A percentile compares a stretch with the other conserved stretches of the same genome.
Evolutionary conservation across 2,329 filamentous ascomycete genomes (phyloP).

Genomic region (Acrodontium crateriforme): DNA sequence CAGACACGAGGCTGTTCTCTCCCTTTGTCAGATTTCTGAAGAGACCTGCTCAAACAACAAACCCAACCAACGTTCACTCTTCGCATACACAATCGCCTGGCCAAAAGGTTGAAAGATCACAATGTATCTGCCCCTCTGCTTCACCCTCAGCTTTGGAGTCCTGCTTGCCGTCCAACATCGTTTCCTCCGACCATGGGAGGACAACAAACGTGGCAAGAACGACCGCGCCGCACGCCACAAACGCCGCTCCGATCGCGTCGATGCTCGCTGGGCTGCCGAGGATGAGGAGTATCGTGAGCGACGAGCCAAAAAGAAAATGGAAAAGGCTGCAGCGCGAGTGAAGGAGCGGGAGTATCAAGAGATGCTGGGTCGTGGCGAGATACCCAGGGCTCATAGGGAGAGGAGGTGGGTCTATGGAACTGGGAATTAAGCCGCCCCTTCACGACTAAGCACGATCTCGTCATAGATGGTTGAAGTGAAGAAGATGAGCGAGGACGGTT

Average conservation of each 20-base stretch:
- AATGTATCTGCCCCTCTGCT: neutral
- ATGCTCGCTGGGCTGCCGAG: constrained; percentile 1
- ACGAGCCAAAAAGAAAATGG: constrained; percentile 1
- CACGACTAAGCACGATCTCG: too few relatives aligned
- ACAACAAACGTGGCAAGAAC: neutral
- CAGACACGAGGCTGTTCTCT: neutral
- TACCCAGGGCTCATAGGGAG: neutral
- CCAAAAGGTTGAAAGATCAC: neutral
- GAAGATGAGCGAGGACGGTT: too few relatives aligned
- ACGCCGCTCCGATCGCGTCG: constrained; percentile 2
- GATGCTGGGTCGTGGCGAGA: constrained; percentile 1
- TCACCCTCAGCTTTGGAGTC: neutral
- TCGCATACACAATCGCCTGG: neutral
- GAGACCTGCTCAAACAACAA: neutral
- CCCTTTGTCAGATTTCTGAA: too few relatives aligned
- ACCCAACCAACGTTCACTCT: neutral
- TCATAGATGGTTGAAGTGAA: too few relatives aligned
- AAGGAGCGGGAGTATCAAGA: constrained; percentile 4
- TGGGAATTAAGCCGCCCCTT: too few relatives aligned
- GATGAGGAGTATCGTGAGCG: constrained; percentile 3
- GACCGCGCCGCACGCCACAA: constrained; percentile 2
- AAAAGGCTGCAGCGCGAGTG: constrained; percentile 1
- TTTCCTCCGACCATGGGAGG: constrained; percentile 1
- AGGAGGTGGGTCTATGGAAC: constrained; percentile 5
- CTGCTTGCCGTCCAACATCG: neutral